Conservation (phyloP, 768 basidiomycete species). For the Mycena amicta region DNA sequence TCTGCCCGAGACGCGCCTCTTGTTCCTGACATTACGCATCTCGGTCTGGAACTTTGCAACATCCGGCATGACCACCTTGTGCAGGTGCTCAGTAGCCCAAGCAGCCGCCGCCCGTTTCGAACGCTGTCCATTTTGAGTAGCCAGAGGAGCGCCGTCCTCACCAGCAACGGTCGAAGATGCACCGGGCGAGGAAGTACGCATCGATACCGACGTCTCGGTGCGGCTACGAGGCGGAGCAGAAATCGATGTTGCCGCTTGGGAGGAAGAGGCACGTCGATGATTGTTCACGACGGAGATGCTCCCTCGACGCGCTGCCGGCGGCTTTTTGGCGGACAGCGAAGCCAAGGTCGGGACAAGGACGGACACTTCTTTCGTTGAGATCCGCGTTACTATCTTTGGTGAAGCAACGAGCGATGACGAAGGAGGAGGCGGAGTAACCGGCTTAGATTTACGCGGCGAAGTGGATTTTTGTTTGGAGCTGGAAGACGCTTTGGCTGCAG, state of each 20-base stretch:
- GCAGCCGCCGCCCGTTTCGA: constrained; percentile 46
- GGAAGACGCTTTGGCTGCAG: background rate
- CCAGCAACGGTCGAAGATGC: constrained; percentile 10
- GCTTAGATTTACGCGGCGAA: background rate
- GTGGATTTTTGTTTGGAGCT: background rate
- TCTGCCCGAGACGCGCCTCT: constrained; percentile 36
- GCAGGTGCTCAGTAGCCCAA: constrained; percentile 53
- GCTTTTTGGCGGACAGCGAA: constrained; percentile 4
- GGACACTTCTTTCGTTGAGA: constrained; percentile 1
- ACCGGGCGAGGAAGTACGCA: constrained; percentile 5
- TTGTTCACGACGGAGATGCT: background rate
- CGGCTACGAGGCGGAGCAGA: constrained; percentile 15
- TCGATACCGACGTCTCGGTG: background rate
- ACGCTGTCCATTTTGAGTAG: no score
- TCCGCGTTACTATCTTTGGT: background rate
- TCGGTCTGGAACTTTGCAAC: constrained; percentile 70
- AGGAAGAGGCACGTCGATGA: constrained; percentile 7
- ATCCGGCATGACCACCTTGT: constrained; percentile 78
- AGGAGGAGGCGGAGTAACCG: constrained; percentile 13
- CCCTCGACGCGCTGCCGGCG: background rate
- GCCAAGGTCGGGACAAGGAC: constrained; percentile 1
- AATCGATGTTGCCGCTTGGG: background rate
- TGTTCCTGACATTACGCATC: constrained; percentile 49
- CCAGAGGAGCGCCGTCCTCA: constrained; percentile 2
- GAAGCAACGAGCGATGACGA: constrained; percentile 15